Percentiles rank a stretch among this genome's conserved stretches.
Evolutionary conservation across 306 rosid genomes (phyloP).

Genomic region (Malus domestica): DNA sequence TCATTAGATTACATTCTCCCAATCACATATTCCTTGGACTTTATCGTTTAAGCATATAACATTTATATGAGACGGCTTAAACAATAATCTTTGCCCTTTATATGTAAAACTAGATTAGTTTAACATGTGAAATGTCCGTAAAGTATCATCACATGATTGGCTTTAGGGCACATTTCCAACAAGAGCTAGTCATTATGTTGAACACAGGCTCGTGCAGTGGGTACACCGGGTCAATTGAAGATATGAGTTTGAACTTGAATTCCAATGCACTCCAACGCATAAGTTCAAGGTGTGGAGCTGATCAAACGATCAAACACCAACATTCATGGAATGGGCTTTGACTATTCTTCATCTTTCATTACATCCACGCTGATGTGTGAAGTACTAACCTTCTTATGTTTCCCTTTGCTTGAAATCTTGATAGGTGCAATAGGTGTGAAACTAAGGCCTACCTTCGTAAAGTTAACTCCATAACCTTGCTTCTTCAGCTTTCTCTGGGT

Average conservation of each 20-base stretch:
- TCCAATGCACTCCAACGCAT: neutral
- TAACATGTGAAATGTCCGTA: too few relatives aligned
- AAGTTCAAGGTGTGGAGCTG: neutral
- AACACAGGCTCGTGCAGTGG: neutral
- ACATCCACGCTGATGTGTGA: neutral
- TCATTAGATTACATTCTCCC: too few relatives aligned
- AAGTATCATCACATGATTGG: too few relatives aligned
- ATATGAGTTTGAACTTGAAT: too few relatives aligned
- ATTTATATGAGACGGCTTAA: too few relatives aligned
- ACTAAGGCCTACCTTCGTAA: neutral
- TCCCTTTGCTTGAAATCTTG: neutral
- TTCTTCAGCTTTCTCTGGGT: neutral
- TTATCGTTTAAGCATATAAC: too few relatives aligned
- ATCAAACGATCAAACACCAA: neutral
- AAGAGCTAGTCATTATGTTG: rapidly evolving
- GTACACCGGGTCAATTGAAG: too few relatives aligned
- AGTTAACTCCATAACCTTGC: neutral
- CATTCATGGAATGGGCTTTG: neutral
- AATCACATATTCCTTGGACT: too few relatives aligned
- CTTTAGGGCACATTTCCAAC: too few relatives aligned
- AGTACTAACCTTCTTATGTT: neutral
- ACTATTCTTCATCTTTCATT: neutral
- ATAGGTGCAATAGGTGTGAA: neutral
- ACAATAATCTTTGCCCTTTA: too few relatives aligned
- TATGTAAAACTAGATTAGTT: too few relatives aligned